phyloP scores from a whole-genome alignment of 2,329 filamentous ascomycete species.

The Metarhizium humberi region DNA sequence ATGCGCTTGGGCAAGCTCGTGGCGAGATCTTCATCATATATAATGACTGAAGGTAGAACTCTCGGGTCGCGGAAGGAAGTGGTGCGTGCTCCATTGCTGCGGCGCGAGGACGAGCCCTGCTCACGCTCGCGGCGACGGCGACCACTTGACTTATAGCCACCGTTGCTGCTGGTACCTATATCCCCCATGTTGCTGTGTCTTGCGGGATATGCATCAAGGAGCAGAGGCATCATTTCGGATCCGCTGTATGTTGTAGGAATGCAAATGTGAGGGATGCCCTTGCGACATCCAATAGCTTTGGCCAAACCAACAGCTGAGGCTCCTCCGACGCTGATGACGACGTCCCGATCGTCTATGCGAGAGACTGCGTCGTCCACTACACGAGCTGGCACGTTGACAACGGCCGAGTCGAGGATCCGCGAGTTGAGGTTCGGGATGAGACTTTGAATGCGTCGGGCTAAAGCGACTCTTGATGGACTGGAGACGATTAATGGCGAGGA shows the following conservation, averaged over 20 bases:
- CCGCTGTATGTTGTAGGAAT: constrained; percentile 52
- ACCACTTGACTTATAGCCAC: constrained; percentile 4
- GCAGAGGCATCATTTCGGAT: constrained; percentile 44
- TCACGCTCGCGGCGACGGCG: neutral
- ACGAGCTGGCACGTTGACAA: constrained; percentile 17
- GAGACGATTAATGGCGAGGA: constrained; percentile 26
- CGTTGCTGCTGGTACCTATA: neutral
- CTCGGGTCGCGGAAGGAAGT: constrained; percentile 13
- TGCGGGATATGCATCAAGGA: constrained; percentile 9
- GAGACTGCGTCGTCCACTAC: constrained; percentile 19
- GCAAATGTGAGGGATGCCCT: constrained; percentile 46
- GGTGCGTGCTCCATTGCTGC: constrained; percentile 6
- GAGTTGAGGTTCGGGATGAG: constrained; percentile 24
- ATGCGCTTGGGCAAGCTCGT: constrained; percentile 16
- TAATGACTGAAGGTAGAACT: constrained; percentile 21
- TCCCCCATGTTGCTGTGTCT: constrained; percentile 6
- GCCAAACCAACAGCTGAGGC: constrained; percentile 53
- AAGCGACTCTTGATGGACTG: constrained; percentile 26
- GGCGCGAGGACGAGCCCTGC: neutral
- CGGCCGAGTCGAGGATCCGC: constrained; percentile 23
- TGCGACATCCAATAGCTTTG: constrained; percentile 42
- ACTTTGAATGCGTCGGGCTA: constrained; percentile 23
- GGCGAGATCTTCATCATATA: constrained; percentile 29
- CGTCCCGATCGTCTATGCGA: constrained; percentile 35
- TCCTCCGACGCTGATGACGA: constrained; percentile 52